Evolutionary conservation across 192 early-diverging fungal genomes (phyloP), one percentile per base, ranked within the genome.

Genomic region (Backusella circina): DNA sequence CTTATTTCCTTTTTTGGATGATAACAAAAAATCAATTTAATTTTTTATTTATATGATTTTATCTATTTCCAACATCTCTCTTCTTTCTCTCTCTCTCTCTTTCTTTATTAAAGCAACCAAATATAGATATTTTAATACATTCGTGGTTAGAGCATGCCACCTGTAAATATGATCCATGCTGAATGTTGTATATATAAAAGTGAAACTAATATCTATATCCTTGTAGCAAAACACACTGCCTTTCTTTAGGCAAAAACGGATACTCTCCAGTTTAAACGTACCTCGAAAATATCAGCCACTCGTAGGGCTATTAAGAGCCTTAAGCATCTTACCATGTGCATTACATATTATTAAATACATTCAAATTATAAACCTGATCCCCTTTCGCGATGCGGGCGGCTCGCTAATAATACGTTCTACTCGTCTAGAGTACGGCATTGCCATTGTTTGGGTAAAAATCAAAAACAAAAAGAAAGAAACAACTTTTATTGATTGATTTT

Each of bases 371-470:
- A 70, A 61, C 30, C 39, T 70, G n/a, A 67, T 86, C 16, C 64
- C 72, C 9, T 7, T 47, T 31, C 50, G 80, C 16, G 78, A 84
- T 73, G 67, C 77, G 1, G 80, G 80, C 31, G 76, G 75, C 41
- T 39, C 83, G 4, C 23, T 84, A 5, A 51, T 75, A 23, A 51
- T 84, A 23, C 72, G 57, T 26, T 82, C 74, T 68, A 84, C 77
- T 16, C 31, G 77, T 28, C 44, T 77, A 21, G 83, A 86, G 28
- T 86, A 80, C 71, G 78, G 70, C 65, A 65, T 86, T 2, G 85
- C 82, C 54, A 73, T 65, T 28, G 50, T 84, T 35, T 86, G 85
- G 85, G 85, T 84, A 78, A 77, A n/a, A n/a, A n/a, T n/a, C n/a
- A n/a, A n/a, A n/a, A n/a, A n/a, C n/a, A n/a, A n/a, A 51, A 57